phyloP scores from a whole-genome alignment of 306 rosid species.

The Castanopsis chinensis region DNA sequence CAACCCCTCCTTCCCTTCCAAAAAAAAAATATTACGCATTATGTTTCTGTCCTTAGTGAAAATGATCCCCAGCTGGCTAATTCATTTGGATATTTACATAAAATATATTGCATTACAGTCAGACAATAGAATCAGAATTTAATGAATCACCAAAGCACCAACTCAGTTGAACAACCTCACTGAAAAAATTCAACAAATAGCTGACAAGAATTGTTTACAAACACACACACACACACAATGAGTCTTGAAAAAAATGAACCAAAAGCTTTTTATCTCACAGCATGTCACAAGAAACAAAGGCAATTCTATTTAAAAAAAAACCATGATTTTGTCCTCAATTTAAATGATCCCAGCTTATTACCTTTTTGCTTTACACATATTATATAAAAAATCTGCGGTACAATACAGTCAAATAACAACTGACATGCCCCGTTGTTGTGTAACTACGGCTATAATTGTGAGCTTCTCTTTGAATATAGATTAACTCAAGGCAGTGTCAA shows the following conservation, averaged over 20 bases:
- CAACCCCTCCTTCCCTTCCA: too few relatives aligned
- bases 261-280: too few relatives aligned
- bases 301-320: too few relatives aligned
- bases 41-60: background rate
- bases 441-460: background rate
- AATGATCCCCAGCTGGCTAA: background rate
- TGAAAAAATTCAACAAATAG: background rate
- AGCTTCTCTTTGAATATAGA: background rate
- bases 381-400: too few relatives aligned
- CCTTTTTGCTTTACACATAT: background rate
- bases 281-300: too few relatives aligned
- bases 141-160: background rate
- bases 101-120: background rate
- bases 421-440: background rate
- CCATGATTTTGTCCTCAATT: background rate
- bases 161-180: background rate
- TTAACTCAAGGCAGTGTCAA: too few relatives aligned
- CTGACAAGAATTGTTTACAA: too few relatives aligned
- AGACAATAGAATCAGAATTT: background rate
- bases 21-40: too few relatives aligned
- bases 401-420: background rate
- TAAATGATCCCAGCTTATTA: background rate
- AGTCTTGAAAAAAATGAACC: too few relatives aligned
- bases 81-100: background rate
- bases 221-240: too few relatives aligned